phyloP scores from a whole-genome alignment of 2,329 filamentous ascomycete species.

The Aspergillus amoenus region DNA sequence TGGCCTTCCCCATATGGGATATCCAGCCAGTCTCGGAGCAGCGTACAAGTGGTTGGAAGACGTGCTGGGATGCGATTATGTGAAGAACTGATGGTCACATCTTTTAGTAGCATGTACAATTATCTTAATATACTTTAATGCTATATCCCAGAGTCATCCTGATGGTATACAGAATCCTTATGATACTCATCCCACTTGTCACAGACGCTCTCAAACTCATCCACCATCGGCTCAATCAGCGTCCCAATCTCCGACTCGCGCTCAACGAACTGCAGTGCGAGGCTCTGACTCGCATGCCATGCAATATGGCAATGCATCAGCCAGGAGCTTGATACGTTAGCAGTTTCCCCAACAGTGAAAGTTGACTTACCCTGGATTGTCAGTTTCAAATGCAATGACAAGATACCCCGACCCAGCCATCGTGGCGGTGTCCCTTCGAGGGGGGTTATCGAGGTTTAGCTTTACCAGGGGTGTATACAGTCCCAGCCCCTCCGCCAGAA shows the following conservation, averaged over 20 bases:
- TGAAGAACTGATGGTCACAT: neutral
- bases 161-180: neutral
- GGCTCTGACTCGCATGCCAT: constrained; percentile 10
- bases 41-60: constrained; percentile 41
- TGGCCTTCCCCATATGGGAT: constrained; percentile 66
- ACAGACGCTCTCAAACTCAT: neutral
- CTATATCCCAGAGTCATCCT: constrained; percentile 6
- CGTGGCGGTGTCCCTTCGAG: constrained; percentile 13
- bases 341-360: neutral
- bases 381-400: constrained; percentile 11
- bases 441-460: constrained; percentile 13
- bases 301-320: constrained; percentile 9
- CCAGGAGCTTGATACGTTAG: constrained; percentile 3
- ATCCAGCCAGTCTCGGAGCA: constrained; percentile 50
- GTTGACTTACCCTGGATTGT: constrained; percentile 11
- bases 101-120: too few species aligned
- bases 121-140: too few species aligned
- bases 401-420: constrained; percentile 11
- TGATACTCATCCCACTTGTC: neutral
- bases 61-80: constrained; percentile 16
- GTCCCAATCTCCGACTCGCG: constrained; percentile 5
- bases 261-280: constrained; percentile 9
- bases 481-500: constrained; percentile 47
- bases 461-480: neutral
- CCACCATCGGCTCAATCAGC: neutral